A percentile compares a stretch with the other conserved stretches of the same genome.
Conservation (phyloP, 1,284 basidiomycete genomes). For the Singerocomus rubriflavus region DNA sequence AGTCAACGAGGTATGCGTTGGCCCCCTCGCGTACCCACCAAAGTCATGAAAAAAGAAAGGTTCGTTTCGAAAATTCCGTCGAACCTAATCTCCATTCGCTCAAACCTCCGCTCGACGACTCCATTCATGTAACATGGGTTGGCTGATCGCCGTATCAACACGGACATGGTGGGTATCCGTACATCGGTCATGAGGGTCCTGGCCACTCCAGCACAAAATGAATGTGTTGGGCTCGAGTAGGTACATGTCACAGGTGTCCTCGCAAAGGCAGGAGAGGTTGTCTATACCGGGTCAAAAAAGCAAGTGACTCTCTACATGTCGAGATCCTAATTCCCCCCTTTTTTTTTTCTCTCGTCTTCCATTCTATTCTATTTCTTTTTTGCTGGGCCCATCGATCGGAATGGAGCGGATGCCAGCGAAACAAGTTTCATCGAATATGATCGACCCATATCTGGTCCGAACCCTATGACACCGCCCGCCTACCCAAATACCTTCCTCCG, state of each 20-base stretch:
- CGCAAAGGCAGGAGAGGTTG: too few relatives aligned
- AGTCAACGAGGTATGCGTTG: not conserved
- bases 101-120: constrained; percentile 4
- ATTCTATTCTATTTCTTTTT: too few relatives aligned
- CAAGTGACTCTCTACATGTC: too few relatives aligned
- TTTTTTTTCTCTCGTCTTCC: too few relatives aligned
- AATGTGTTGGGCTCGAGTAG: constrained; percentile 14
- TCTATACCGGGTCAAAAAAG: too few relatives aligned
- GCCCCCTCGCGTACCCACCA: constrained; percentile 5
- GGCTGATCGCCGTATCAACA: constrained; percentile 13
- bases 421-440: constrained; percentile 13
- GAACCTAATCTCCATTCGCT: constrained; percentile 3
- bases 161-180: constrained; percentile 18
- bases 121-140: too few relatives aligned
- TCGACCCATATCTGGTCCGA: not conserved
- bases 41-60: not conserved
- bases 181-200: too few relatives aligned
- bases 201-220: not conserved
- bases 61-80: constrained; percentile 6
- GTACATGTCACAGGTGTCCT: constrained; percentile 5
- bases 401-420: constrained; percentile 12
- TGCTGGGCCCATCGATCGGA: too few relatives aligned
- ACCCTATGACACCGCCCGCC: too few relatives aligned
- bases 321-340: too few relatives aligned
- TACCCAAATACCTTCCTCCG: too few relatives aligned